Conservation (phyloP, 805 yeast genomes). For the Saccharomycopsis lassenensis region DNA sequence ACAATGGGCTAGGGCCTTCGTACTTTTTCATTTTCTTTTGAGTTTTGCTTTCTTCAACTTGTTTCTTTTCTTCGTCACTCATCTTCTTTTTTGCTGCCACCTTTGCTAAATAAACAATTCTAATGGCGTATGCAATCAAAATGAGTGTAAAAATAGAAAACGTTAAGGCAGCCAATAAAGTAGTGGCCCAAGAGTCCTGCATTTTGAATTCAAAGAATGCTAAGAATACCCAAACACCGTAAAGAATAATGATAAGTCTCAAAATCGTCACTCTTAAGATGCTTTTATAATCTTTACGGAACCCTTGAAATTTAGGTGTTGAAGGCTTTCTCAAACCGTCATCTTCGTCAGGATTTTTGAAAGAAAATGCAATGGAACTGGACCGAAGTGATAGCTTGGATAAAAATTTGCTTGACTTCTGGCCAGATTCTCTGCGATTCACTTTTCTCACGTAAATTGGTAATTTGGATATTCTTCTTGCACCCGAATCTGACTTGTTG, state of each 20-base stretch:
- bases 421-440: too few relatives aligned
- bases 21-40: conserved; percentile 1
- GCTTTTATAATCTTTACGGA: conserved; percentile 21
- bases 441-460: too few relatives aligned
- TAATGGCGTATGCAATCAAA: conserved; percentile 19
- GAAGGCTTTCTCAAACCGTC: conserved; percentile 5
- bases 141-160: conserved; percentile 22
- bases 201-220: conserved; percentile 24
- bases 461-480: conserved; percentile 5
- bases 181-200: conserved; percentile 24
- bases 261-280: conserved; percentile 21
- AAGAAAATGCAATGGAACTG: neutral
- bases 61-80: conserved; percentile 16
- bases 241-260: conserved; percentile 23
- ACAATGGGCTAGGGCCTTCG: conserved; percentile 18
- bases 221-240: conserved; percentile 25
- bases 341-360: neutral
- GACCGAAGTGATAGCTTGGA: conserved; percentile 7
- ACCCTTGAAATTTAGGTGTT: conserved; percentile 17
- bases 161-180: conserved; percentile 23
- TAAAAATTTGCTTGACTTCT: too few relatives aligned
- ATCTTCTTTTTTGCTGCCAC: conserved; percentile 19
- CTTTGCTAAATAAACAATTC: conserved; percentile 22
- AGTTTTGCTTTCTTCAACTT: conserved; percentile 1
- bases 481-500: neutral